Evolutionary conservation across 768 basidiomycete genomes (phyloP).

Genomic region (Agrocybe praecox): DNA sequence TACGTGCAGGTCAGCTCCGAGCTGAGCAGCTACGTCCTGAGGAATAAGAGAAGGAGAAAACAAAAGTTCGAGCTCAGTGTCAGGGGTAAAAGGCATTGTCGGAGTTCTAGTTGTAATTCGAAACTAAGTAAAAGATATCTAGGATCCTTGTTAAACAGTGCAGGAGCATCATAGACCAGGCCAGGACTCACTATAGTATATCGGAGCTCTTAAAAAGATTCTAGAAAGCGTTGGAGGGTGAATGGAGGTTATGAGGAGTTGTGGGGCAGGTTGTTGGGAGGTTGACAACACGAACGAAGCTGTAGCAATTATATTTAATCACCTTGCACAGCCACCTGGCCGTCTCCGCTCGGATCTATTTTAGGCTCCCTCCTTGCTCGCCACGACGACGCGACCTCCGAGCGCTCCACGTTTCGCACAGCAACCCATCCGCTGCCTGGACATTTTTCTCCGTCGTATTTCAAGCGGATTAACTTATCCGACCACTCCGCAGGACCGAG

Average conservation of each 20-base stretch:
- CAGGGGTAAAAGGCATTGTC: conserved; percentile 49
- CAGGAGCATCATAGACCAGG: background rate
- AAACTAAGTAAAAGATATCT: background rate
- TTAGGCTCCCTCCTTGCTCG: too few species aligned
- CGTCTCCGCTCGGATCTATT: too few species aligned
- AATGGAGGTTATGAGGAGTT: background rate
- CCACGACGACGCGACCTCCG: too few species aligned
- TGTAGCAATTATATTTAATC: background rate
- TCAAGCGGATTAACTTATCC: too few species aligned
- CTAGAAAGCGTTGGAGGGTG: background rate
- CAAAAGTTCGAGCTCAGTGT: conserved; percentile 72
- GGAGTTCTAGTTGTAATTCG: background rate
- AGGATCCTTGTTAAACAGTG: too few species aligned
- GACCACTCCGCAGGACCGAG: too few species aligned
- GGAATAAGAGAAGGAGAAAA: conserved; percentile 79
- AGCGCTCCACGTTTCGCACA: too few species aligned
- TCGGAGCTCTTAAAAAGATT: background rate
- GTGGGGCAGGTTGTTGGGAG: conserved; percentile 2
- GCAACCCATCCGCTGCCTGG: too few species aligned
- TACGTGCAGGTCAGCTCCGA: conserved; percentile 73
- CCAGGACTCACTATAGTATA: background rate
- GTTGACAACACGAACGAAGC: conserved; percentile 8
- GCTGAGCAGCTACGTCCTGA: conserved; percentile 52
- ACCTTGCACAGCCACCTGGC: conserved; percentile 5
- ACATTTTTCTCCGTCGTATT: too few species aligned